phyloP scores from a whole-genome alignment of 2,329 filamentous ascomycete species.

The Seiridium cupressi region DNA sequence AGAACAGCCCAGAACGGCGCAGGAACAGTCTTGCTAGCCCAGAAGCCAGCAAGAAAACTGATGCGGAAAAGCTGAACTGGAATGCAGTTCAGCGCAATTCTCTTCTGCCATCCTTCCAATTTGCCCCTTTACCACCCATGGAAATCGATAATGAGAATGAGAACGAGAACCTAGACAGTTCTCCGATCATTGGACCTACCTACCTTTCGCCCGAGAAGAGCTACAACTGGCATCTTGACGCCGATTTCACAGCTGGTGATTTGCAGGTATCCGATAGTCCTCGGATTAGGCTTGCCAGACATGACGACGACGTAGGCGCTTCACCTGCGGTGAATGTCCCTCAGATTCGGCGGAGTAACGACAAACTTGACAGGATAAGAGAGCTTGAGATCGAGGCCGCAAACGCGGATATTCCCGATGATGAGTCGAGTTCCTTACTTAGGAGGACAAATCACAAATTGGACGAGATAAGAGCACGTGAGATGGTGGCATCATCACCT shows the following conservation, averaged over 20 bases:
- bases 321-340: constrained; percentile 6
- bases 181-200: constrained; percentile 14
- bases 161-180: constrained; percentile 14
- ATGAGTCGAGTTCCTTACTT: constrained; percentile 10
- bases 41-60: constrained; percentile 8
- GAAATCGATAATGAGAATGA: background rate
- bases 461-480: constrained; percentile 45
- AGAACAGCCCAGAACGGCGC: constrained; percentile 20
- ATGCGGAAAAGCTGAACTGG: background rate
- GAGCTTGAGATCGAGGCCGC: constrained; percentile 31
- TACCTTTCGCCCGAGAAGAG: constrained; percentile 46
- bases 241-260: constrained; percentile 57
- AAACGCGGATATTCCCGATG: constrained; percentile 20
- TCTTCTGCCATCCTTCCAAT: constrained; percentile 24
- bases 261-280: constrained; percentile 56
- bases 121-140: constrained; percentile 14
- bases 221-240: constrained; percentile 55
- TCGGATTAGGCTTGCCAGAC: constrained; percentile 40
- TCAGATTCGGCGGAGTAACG: constrained; percentile 27
- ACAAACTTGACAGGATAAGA: constrained; percentile 32
- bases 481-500: constrained; percentile 42
- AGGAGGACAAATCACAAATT: constrained; percentile 40
- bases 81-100: constrained; percentile 8
- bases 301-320: constrained; percentile 11
- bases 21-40: constrained; percentile 16